phyloP scores from a whole-genome alignment of 352 stramenopile genomes.

The Pythium grandisporangium region DNA sequence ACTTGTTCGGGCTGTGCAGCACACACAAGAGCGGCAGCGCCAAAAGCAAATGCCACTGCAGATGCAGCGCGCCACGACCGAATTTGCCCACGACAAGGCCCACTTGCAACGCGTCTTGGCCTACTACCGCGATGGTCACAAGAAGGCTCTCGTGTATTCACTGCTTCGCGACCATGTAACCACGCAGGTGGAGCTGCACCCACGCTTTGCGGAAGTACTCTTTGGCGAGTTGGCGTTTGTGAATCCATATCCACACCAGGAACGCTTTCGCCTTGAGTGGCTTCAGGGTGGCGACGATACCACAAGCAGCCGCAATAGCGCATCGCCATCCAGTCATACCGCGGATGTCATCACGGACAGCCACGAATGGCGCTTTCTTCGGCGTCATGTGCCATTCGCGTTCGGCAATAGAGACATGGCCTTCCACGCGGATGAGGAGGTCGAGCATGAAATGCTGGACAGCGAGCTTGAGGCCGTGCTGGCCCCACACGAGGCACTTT shows the following conservation, averaged over 20 bases:
- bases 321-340: too few relatives aligned
- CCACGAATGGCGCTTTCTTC: slow-evolving; percentile 82
- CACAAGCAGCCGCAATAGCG: too few relatives aligned
- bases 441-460: slow-evolving; percentile 93
- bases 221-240: slow-evolving; percentile 87
- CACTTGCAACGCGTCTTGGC: slow-evolving; percentile 84
- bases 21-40: slow-evolving; percentile 17
- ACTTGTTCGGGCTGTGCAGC: slow-evolving; percentile 35
- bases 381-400: slow-evolving; percentile 43
- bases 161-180: slow-evolving; percentile 87
- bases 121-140: slow-evolving; percentile 92
- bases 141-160: slow-evolving; percentile 89
- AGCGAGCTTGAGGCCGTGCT: slow-evolving; percentile 80
- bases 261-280: slow-evolving; percentile 87
- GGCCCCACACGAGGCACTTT: slow-evolving; percentile 72
- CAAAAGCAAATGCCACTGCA: slow-evolving; percentile 4
- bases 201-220: slow-evolving; percentile 61
- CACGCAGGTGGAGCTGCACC: slow-evolving; percentile 71
- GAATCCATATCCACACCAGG: slow-evolving; percentile 89
- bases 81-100: slow-evolving; percentile 66
- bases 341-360: slow-evolving; percentile 73
- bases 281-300: slow-evolving; percentile 20
- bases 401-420: slow-evolving; percentile 24
- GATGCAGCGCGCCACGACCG: slow-evolving; percentile 15
- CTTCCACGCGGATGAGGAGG: slow-evolving; percentile 13